phyloP scores from a whole-genome alignment of 1,139 yeast genomes.

The Saccharomyces hybrid region DNA sequence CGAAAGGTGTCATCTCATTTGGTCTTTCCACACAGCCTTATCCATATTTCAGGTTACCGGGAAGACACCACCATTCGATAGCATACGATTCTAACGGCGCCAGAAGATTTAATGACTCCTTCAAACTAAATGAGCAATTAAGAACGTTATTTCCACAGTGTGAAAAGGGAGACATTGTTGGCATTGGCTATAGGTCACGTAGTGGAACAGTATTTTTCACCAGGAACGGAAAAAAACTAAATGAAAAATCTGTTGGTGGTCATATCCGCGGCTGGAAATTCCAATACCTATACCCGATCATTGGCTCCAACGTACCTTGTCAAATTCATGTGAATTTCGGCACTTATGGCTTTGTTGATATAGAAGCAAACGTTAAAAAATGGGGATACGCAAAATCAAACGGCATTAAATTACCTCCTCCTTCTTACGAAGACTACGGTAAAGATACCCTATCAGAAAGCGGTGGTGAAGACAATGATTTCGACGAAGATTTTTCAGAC shows the following conservation, averaged over 20 bases:
- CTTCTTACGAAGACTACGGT: slow-evolving; percentile 50
- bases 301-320: slow-evolving; percentile 78
- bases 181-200: slow-evolving; percentile 55
- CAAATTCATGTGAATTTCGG: slow-evolving; percentile 79
- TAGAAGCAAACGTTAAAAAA: slow-evolving; percentile 83
- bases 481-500: slow-evolving; percentile 28
- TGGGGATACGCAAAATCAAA: slow-evolving; percentile 82
- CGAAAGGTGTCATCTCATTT: slow-evolving; percentile 41
- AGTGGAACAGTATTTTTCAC: slow-evolving; percentile 62
- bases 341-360: slow-evolving; percentile 84
- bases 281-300: slow-evolving; percentile 77
- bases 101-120: slow-evolving; percentile 73
- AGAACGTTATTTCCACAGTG: slow-evolving; percentile 63
- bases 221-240: slow-evolving; percentile 58
- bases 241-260: slow-evolving; percentile 63
- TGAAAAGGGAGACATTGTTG: slow-evolving; percentile 64
- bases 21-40: slow-evolving; percentile 86
- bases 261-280: slow-evolving; percentile 70
- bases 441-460: slow-evolving; percentile 36
- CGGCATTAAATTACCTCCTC: slow-evolving; percentile 66
- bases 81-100: slow-evolving; percentile 83
- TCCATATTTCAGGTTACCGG: slow-evolving; percentile 80
- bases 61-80: slow-evolving; percentile 64
- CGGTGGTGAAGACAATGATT: slow-evolving; percentile 32
- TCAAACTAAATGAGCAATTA: slow-evolving; percentile 41